These are phyloP conservation scores for Claviceps sp. DNA, from an alignment of 2,329 filamentous ascomycete genomes.

Conservation along the genomic window DNA sequence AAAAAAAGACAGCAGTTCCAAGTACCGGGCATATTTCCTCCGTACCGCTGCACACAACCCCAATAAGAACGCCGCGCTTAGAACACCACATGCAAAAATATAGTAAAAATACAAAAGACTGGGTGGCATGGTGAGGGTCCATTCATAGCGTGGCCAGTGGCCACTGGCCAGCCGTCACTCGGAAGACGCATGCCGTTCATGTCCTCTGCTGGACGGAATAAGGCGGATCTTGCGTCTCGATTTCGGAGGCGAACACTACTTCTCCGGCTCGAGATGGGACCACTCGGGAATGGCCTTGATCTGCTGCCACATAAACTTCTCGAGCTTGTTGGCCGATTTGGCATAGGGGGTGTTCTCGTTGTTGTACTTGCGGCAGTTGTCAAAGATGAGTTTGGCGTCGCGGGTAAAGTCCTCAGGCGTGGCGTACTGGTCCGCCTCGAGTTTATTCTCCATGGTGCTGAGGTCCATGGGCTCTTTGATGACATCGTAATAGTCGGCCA, in stretches of 20 bases:
- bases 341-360: slow-evolving; percentile 90
- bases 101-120: not conserved
- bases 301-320: slow-evolving; percentile 89
- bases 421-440: slow-evolving; percentile 71
- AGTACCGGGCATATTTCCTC: too few relatives aligned
- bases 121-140: too few relatives aligned
- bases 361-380: slow-evolving; percentile 94
- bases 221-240: slow-evolving; percentile 4
- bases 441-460: slow-evolving; percentile 87
- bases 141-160: not conserved
- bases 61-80: not conserved
- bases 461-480: slow-evolving; percentile 98
- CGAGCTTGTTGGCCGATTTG: slow-evolving; percentile 86
- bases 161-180: not conserved
- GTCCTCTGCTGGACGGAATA: not conserved
- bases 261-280: slow-evolving; percentile 49
- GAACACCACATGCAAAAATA: not conserved
- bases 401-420: slow-evolving; percentile 85
- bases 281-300: slow-evolving; percentile 89
- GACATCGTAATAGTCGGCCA: slow-evolving; percentile 97
- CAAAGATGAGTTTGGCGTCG: slow-evolving; percentile 80
- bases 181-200: not conserved
- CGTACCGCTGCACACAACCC: not conserved
- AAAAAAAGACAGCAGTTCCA: too few relatives aligned
- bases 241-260: slow-evolving; percentile 16